Evolutionary conservation across 2,329 filamentous ascomycete genomes (phyloP).

Genomic region (Stagonosporopsis cucurbitacearum): DNA sequence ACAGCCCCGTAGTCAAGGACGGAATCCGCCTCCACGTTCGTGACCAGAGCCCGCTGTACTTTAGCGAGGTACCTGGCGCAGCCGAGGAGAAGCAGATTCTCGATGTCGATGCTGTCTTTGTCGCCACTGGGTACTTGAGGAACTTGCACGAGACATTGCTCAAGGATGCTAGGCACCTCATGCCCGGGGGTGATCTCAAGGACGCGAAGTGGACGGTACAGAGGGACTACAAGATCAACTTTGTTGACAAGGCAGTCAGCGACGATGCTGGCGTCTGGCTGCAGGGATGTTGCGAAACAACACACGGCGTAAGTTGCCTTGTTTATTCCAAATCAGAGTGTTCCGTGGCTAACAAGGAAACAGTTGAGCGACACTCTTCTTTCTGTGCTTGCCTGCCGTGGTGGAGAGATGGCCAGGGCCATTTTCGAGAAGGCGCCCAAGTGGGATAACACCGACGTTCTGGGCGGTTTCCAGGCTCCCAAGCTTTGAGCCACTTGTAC

Average conservation of each 20-base stretch:
- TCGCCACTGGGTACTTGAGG: slow-evolving; percentile 85
- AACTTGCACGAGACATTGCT: slow-evolving; percentile 82
- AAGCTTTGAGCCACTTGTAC: slow-evolving; percentile 5
- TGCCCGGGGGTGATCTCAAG: slow-evolving; percentile 59
- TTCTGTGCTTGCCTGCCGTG: slow-evolving; percentile 76
- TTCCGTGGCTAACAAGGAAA: neutral
- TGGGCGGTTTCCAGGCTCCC: slow-evolving; percentile 32
- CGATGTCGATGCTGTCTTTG: slow-evolving; percentile 80
- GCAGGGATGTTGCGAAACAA: slow-evolving; percentile 91
- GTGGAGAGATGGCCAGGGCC: slow-evolving; percentile 77
- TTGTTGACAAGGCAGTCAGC: slow-evolving; percentile 72
- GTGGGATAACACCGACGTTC: slow-evolving; percentile 35
- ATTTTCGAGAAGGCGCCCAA: slow-evolving; percentile 64
- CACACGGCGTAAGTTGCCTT: slow-evolving; percentile 78
- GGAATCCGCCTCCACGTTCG: slow-evolving; percentile 58
- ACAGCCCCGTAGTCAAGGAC: slow-evolving; percentile 47
- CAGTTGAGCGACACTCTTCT: slow-evolving; percentile 82
- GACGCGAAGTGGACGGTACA: slow-evolving; percentile 68
- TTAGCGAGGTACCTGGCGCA: slow-evolving; percentile 46
- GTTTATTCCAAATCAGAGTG: neutral
- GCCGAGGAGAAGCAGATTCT: slow-evolving; percentile 63
- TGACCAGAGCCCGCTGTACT: slow-evolving; percentile 52
- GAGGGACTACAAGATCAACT: slow-evolving; percentile 80
- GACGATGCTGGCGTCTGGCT: slow-evolving; percentile 82
- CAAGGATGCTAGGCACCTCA: slow-evolving; percentile 66